Conservation (phyloP, 1,284 basidiomycete species). For the Agaricales sp. region DNA sequence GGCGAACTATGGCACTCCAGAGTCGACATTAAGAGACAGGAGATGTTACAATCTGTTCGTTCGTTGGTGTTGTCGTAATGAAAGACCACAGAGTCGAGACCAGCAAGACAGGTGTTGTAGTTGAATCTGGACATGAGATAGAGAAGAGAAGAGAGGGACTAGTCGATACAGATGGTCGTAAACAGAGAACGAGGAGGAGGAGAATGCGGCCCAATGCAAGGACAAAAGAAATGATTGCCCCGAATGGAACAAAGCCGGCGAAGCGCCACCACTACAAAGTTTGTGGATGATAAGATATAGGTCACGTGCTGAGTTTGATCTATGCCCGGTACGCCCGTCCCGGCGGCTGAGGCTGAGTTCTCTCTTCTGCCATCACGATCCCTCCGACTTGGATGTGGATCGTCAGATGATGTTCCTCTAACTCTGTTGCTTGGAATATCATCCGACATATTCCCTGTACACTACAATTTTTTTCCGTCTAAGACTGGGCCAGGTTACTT, state of each 20-base stretch:
- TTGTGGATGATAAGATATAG: too few species aligned
- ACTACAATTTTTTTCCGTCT: too few species aligned
- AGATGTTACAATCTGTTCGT: neutral
- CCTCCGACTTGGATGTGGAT: too few species aligned
- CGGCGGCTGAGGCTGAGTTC: too few species aligned
- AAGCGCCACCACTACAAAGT: too few species aligned
- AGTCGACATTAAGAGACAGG: neutral
- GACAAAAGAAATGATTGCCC: neutral
- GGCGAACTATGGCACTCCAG: neutral
- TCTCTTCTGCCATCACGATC: too few species aligned
- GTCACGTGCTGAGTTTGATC: too few species aligned
- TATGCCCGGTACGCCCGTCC: too few species aligned
- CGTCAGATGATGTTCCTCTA: too few species aligned
- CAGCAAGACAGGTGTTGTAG: conserved; percentile 28
- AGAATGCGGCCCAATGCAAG: neutral
- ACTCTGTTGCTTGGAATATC: too few species aligned
- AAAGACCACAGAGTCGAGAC: conserved; percentile 27
- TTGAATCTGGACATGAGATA: conserved; percentile 4
- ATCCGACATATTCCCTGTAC: too few species aligned
- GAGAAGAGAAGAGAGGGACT: neutral
- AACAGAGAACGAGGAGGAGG: conserved; percentile 1
- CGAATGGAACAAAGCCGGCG: neutral
- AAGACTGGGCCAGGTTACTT: neutral
- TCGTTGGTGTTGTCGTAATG: conserved; percentile 17
- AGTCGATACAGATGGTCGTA: conserved; percentile 1